A percentile compares a stretch with the other conserved stretches of the same genome.
Evolutionary conservation across 78 protist genomes (phyloP).

Genomic region (Dictyostelium brefeldianum): DNA sequence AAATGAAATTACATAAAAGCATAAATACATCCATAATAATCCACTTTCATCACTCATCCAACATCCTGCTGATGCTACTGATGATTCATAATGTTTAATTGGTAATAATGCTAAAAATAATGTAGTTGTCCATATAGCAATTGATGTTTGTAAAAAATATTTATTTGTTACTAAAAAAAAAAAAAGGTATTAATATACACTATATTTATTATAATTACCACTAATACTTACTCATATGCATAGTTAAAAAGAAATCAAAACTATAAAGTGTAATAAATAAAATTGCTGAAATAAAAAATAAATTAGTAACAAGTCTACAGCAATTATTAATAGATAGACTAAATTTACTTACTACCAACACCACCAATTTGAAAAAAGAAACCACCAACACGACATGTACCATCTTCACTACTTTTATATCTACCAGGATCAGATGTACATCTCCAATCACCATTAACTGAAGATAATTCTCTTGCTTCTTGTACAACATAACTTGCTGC

Average conservation of each 20-base stretch:
- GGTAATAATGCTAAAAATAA: background rate
- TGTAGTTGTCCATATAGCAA: background rate
- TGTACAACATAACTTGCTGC: background rate
- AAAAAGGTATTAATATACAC: background rate
- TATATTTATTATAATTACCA: too few species aligned
- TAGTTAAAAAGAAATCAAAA: slow-evolving; percentile 11
- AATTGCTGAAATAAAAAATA: too few species aligned
- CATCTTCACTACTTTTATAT: slow-evolving; percentile 2
- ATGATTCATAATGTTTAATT: slow-evolving; percentile 11
- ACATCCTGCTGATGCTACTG: slow-evolving; percentile 22
- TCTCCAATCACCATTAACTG: slow-evolving; percentile 2
- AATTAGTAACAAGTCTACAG: too few species aligned
- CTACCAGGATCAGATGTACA: slow-evolving; percentile 38
- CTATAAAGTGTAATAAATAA: background rate
- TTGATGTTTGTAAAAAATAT: slow-evolving; percentile 5
- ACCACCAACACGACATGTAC: background rate
- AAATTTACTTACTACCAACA: background rate
- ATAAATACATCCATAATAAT: slow-evolving; percentile 1
- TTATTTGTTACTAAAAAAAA: background rate
- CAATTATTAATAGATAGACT: too few species aligned
- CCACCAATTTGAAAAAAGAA: slow-evolving; percentile 26
- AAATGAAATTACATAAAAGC: slow-evolving; percentile 6
- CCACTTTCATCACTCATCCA: background rate
- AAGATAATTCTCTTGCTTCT: background rate
- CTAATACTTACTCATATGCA: slow-evolving; percentile 37